Base-by-base conservation (phyloP, 805 yeast genomes). In the Kluyveromyces lactis region DNA sequence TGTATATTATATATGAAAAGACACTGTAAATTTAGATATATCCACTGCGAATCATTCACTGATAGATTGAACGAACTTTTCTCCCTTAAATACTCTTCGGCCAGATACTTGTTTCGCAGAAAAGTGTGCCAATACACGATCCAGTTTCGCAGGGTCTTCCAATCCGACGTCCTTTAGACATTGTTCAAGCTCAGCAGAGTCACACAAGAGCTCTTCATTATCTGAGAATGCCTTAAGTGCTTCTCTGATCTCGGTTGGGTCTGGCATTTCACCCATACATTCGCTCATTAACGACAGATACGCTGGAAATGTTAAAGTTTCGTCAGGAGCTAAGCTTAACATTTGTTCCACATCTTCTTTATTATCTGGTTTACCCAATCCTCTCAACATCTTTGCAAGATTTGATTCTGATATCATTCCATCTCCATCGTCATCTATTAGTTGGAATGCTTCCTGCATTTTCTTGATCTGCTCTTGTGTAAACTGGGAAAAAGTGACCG, bases 381-480 rank as follows among this genome's bases (percentile, higher is more conserved):
- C 71, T 30, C 70, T 64, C 45, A 77, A 69, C 13, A 80, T 67
- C 17, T 71, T 66, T 28, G 62, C 64, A 39, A 89, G 52, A 57
- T 84, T 92, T 1, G 66, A 56, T 23, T 59, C 52, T 1, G 81
- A 64, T 31, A 84, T 76, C 4, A 59, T 53, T 1, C 86, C 86
- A 51, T 87, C 94, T 18, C 81, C 77, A 44, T 89, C 90, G 27
- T 81, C 81, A 53, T 89, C 96, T 6, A 89, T 75, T 49, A 85
- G 58, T 21, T 84, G 77, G 58, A 87, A 89, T 1, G 92, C 78
- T 48, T 84, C 82, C 41, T 84, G 71, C 41, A 83, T 67, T 46
- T 73, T 80, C 12, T 75, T 66, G 18, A 85, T 75, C 52, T 84
- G 86, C 26, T 70, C 77, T 39, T 75, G 71, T 4, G 79, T 69